phyloP scores from a whole-genome alignment of 345 rosid species.

The Eucalyptus grandis region DNA sequence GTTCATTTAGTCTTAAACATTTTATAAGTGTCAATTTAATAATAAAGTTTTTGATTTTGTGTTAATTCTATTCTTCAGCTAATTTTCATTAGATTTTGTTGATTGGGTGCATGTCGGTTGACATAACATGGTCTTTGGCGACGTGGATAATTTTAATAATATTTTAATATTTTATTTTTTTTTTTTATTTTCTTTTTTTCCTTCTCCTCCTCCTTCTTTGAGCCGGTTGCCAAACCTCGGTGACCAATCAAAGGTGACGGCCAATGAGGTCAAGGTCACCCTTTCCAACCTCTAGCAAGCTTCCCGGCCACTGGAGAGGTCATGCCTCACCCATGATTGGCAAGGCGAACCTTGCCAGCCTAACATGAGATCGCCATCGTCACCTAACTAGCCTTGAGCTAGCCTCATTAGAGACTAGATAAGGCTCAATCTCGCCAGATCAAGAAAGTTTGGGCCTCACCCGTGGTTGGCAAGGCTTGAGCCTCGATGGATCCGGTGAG shows the following conservation, averaged over 20 bases:
- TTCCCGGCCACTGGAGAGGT: rapidly evolving
- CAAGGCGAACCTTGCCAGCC: rapidly evolving
- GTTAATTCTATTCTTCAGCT: rapidly evolving
- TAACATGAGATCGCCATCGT: rapidly evolving
- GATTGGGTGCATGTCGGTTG: rapidly evolving
- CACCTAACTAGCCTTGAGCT: rapidly evolving
- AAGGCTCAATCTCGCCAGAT: rapidly evolving
- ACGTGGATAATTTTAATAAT: rapidly evolving
- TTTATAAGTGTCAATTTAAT: too few species aligned
- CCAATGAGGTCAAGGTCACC: rapidly evolving
- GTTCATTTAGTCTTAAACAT: too few species aligned
- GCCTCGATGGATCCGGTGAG: rapidly evolving
- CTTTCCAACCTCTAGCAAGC: rapidly evolving
- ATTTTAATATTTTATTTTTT: too few species aligned
- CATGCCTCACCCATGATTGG: rapidly evolving
- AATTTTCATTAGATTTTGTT: too few species aligned
- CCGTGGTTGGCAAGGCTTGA: rapidly evolving
- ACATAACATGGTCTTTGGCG: rapidly evolving
- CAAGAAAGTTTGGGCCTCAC: rapidly evolving
- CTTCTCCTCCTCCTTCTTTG: too few species aligned
- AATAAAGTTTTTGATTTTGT: too few species aligned
- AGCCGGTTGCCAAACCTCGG: rapidly evolving
- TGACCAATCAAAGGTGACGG: rapidly evolving
- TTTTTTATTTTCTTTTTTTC: too few species aligned
- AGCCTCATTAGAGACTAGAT: rapidly evolving